phyloP scores from a whole-genome alignment of 441 rosid species.

The Rhodomyrtus psidioides region DNA sequence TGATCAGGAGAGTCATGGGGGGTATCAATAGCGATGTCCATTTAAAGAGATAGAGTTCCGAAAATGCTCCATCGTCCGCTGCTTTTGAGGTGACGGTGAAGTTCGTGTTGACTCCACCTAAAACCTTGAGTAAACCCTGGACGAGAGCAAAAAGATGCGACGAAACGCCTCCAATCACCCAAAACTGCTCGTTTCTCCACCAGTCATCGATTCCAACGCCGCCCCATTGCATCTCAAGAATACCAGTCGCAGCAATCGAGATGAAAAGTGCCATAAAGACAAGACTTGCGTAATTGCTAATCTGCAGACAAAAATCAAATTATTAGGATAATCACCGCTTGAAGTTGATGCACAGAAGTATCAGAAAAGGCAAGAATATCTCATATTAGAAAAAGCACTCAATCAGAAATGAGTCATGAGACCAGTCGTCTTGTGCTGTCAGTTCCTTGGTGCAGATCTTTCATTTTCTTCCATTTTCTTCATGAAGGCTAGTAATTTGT shows the following conservation, averaged over 20 bases:
- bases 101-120: background rate
- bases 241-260: background rate
- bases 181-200: conserved; percentile 4
- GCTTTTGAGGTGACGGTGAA: background rate
- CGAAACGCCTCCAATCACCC: background rate
- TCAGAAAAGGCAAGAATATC: background rate
- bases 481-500: background rate
- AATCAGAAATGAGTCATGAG: background rate
- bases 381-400: background rate
- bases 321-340: background rate
- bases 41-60: background rate
- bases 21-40: conserved; percentile 1
- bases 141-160: background rate
- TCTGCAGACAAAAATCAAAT: background rate
- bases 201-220: background rate
- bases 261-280: background rate
- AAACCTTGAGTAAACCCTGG: conserved; percentile 1
- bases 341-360: background rate
- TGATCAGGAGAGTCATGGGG: conserved; percentile 3
- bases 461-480: background rate
- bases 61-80: background rate
- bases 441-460: background rate
- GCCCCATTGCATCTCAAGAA: conserved; percentile 2
- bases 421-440: background rate
- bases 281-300: background rate